Evolutionary conservation across 1,284 basidiomycete species (phyloP).

Genomic region (Xanthoconium separans): DNA sequence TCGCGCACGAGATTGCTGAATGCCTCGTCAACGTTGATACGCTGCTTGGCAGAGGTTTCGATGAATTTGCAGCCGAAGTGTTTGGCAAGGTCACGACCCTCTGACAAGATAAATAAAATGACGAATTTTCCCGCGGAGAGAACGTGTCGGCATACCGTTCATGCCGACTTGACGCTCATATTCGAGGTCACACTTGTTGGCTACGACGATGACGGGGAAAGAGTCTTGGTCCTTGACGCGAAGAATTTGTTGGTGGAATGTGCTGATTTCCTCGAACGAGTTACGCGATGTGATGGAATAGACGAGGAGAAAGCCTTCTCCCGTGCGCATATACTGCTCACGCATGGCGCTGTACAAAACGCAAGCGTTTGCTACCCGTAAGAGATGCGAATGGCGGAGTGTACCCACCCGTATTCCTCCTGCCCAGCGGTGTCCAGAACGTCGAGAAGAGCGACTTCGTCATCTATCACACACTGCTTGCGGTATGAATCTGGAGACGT

Average conservation of each 20-base stretch:
- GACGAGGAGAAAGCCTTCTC: constrained; percentile 97
- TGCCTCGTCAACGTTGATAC: constrained; percentile 99
- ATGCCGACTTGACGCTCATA: constrained; percentile 97
- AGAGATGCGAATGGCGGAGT: background rate
- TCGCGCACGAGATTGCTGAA: constrained; percentile 96
- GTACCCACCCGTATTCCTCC: constrained; percentile 93
- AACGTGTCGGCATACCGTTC: constrained; percentile 64
- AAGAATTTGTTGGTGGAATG: constrained; percentile 97
- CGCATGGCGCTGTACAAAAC: constrained; percentile 78
- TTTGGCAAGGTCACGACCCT: constrained; percentile 96
- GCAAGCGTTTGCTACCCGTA: background rate
- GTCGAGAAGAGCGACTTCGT: constrained; percentile 95
- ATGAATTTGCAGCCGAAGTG: constrained; percentile 97
- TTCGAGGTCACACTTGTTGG: constrained; percentile 99
- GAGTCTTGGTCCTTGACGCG: constrained; percentile 97
- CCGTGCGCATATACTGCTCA: constrained; percentile 96
- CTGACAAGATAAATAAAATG: constrained; percentile 41
- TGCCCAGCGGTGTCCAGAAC: constrained; percentile 99
- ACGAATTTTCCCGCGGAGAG: background rate
- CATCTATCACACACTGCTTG: constrained; percentile 96
- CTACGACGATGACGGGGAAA: constrained; percentile 97
- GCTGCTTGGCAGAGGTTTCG: constrained; percentile 98
- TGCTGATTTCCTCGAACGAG: constrained; percentile 97
- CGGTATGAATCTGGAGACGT: constrained; percentile 78
- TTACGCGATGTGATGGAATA: constrained; percentile 98